Evolutionary conservation across 108 stramenopile genomes (phyloP), one percentile per base, ranked within the genome.

Genomic region (Skeletonema menzelii): DNA sequence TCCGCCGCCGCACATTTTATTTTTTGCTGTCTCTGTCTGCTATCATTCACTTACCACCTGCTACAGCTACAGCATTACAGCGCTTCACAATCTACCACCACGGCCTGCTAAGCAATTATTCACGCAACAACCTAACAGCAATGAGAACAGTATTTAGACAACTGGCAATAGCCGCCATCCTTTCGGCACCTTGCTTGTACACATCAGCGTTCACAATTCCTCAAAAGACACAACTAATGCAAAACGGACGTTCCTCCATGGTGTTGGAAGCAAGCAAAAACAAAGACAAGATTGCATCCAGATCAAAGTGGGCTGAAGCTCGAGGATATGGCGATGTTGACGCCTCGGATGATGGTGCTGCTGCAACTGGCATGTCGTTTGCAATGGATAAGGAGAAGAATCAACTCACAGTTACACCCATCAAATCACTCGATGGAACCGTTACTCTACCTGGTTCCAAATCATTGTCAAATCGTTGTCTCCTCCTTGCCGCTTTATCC

Each of bases 371-470:
- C 56, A 79, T 66, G 65, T 56, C 76, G 7, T 82, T 76, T 34
- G 56, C 63, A 34, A 53, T 82, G 19, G 84, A 81, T 58, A 5
- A 47, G 40, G 65, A 31, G 24, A 55, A 37, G 8, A 82, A 92
- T 38, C 83, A 87, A 30, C 81, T 91, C 20, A 94, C 91, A 30
- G 87, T 94, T 3, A 79, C 79, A 4, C 91, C 93, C 37, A 92
- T 94, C 74, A 79, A 77, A 34, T 80, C 82, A 58, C 76, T 94
- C 65, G 89, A 90, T 56, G 97, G 97, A 1, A 93, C 88, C 8
- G 94, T 97, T 8, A 96, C 92, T 55, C 88, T 98, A 5, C 97
- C 98, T 15, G 95, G 97, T 26, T 93, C 93, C 44, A 97, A 98
- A 72, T 96, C 96, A 12, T 76, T 98, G 49, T 91, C 91, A 69